Conservation (phyloP, 306 rosid genomes). For the Acmispon strigosus region DNA sequence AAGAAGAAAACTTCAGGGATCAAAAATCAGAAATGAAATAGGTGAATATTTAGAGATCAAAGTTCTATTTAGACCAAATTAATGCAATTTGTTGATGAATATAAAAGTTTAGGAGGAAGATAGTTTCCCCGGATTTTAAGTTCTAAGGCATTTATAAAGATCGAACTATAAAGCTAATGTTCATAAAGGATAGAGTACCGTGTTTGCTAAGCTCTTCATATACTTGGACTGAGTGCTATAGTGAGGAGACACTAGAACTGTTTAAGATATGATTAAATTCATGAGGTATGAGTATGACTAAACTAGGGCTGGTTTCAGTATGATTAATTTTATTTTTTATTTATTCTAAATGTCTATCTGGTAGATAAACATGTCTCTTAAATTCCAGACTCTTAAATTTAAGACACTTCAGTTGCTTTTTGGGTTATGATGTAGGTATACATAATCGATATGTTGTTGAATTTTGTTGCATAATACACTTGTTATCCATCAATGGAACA, state of each 20-base stretch:
- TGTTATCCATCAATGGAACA: too few relatives aligned
- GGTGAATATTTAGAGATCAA: background rate
- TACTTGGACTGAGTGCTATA: background rate
- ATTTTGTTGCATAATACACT: too few relatives aligned
- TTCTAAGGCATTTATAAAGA: background rate
- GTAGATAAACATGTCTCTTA: too few relatives aligned
- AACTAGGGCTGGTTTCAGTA: background rate
- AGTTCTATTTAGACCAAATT: background rate
- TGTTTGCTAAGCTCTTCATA: too few relatives aligned
- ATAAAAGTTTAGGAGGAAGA: background rate
- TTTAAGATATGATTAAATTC: background rate
- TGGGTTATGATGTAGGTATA: too few relatives aligned
- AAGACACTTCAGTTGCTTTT: too few relatives aligned
- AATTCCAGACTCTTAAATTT: too few relatives aligned
- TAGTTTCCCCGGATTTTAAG: background rate
- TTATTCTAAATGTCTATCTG: too few relatives aligned
- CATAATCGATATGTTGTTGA: too few relatives aligned
- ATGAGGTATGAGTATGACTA: background rate
- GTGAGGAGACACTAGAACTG: background rate
- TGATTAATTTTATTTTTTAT: background rate
- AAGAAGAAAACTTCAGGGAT: background rate
- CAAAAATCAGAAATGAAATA: background rate
- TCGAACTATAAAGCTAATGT: background rate
- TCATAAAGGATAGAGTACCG: background rate
- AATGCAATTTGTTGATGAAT: background rate